Conservation (phyloP, 371 early-diverging fungal genomes). For the Rhizopus sp. region DNA sequence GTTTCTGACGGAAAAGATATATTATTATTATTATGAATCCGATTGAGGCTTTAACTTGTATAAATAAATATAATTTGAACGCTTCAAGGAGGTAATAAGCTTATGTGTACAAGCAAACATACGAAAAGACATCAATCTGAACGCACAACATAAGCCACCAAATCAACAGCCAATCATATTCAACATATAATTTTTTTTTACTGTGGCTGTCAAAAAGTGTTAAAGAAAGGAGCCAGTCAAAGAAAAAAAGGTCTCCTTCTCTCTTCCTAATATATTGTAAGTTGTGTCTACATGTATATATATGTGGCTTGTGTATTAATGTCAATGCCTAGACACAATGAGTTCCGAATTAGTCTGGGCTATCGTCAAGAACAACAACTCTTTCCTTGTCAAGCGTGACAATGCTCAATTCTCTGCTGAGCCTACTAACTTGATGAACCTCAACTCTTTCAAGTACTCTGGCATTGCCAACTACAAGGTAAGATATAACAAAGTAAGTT, state of each 20-base stretch:
- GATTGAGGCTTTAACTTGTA: too few species aligned
- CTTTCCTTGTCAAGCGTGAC: slow-evolving; percentile 88
- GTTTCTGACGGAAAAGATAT: too few species aligned
- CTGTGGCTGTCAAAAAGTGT: too few species aligned
- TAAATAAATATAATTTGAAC: too few species aligned
- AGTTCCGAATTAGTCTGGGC: slow-evolving; percentile 82
- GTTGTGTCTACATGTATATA: slow-evolving; percentile 7
- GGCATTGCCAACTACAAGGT: slow-evolving; percentile 82
- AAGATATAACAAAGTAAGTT: slow-evolving; percentile 11
- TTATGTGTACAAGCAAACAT: too few species aligned
- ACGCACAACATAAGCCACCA: too few species aligned
- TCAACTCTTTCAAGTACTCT: slow-evolving; percentile 87
- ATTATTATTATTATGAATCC: too few species aligned
- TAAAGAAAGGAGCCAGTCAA: too few species aligned
- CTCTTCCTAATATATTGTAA: slow-evolving; percentile 43
- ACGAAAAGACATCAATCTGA: too few species aligned
- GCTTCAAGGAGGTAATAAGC: too few species aligned
- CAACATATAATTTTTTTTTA: too few species aligned
- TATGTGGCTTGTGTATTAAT: slow-evolving; percentile 15
- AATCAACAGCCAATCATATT: too few species aligned
- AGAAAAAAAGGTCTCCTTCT: slow-evolving; percentile 24
- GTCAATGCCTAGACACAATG: slow-evolving; percentile 34
- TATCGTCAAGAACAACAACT: slow-evolving; percentile 82
- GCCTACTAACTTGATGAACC: slow-evolving; percentile 82
- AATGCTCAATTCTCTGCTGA: slow-evolving; percentile 82